These are phyloP conservation scores for Dactylellina sp. DNA, from an alignment of 2,329 filamentous ascomycete species.

Conservation along the genomic window DNA sequence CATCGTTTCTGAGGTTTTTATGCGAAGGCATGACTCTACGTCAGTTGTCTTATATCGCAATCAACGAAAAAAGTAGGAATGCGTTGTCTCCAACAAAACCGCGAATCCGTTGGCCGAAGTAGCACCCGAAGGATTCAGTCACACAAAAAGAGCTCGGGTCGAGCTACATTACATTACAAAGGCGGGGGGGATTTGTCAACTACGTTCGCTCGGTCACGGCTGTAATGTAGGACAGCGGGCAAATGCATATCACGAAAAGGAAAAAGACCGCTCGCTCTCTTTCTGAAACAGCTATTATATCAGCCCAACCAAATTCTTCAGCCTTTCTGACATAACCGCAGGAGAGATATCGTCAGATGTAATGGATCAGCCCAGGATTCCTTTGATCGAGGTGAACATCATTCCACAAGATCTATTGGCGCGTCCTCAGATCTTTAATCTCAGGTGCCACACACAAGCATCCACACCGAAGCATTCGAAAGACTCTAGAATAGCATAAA, in stretches of 20 bases:
- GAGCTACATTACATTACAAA: not conserved
- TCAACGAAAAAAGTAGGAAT: conserved; percentile 2
- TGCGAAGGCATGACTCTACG: not conserved
- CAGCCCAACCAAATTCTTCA: not conserved
- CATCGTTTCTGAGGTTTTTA: not conserved
- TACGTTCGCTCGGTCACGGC: no score
- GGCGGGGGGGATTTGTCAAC: conserved; percentile 2
- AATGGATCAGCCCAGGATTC: no score
- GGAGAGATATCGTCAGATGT: not conserved
- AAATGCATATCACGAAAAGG: not conserved
- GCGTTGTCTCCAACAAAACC: conserved; percentile 47
- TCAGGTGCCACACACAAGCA: conserved; percentile 4
- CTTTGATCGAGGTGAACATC: no score
- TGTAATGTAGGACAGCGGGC: conserved; percentile 13
- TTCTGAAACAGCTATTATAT: conserved; percentile 10
- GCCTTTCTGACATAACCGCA: conserved; percentile 7
- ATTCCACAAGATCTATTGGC: conserved; percentile 27
- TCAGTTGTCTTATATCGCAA: conserved; percentile 1
- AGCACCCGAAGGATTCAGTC: not conserved
- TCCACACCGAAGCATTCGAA: not conserved
- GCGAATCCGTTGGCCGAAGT: not conserved
- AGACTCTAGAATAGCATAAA: conserved; percentile 1
- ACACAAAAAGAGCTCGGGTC: conserved; percentile 1
- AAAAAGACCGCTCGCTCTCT: not conserved
- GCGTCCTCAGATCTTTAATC: conserved; percentile 11